These are phyloP conservation scores for Debaryomycetaceae sp. DNA, from an alignment of 1,139 yeast species.

Conservation along the genomic window DNA sequence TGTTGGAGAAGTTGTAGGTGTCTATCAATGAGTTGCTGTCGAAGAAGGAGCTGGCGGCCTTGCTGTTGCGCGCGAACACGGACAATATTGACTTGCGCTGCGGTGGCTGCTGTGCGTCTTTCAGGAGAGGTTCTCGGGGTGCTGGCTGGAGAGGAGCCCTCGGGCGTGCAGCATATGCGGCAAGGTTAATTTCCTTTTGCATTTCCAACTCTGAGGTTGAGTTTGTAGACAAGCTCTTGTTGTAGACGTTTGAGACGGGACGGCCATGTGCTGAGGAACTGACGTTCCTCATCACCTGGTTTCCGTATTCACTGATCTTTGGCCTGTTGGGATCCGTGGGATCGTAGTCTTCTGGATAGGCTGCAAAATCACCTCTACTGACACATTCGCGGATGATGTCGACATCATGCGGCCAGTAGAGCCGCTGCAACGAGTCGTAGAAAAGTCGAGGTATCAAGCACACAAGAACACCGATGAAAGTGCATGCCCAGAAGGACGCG, in stretches of 20 bases:
- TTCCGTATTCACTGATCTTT: conserved; percentile 32
- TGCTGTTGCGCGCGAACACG: conserved; percentile 25
- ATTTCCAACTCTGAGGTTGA: neutral
- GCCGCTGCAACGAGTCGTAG: conserved; percentile 58
- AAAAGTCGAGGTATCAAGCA: conserved; percentile 78
- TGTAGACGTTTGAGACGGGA: conserved; percentile 1
- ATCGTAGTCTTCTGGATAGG: conserved; percentile 57
- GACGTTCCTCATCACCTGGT: conserved; percentile 18
- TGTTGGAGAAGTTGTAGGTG: conserved; percentile 19
- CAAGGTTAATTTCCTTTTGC: neutral
- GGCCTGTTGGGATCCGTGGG: conserved; percentile 57
- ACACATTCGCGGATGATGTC: conserved; percentile 84
- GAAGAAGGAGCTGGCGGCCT: conserved; percentile 20
- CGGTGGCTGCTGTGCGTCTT: conserved; percentile 1
- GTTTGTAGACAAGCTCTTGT: neutral
- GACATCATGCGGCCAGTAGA: conserved; percentile 71
- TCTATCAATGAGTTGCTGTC: conserved; percentile 33
- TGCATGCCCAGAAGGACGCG: conserved; percentile 77
- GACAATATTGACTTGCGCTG: conserved; percentile 24
- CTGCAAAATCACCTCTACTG: conserved; percentile 55
- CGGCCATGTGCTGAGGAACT: conserved; percentile 8
- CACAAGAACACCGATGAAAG: conserved; percentile 64
- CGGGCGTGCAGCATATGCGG: neutral
- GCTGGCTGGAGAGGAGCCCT: neutral
- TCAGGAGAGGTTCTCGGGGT: neutral